Conservation (phyloP, 1,139 yeast species). For the Debaryomyces coudertii region DNA sequence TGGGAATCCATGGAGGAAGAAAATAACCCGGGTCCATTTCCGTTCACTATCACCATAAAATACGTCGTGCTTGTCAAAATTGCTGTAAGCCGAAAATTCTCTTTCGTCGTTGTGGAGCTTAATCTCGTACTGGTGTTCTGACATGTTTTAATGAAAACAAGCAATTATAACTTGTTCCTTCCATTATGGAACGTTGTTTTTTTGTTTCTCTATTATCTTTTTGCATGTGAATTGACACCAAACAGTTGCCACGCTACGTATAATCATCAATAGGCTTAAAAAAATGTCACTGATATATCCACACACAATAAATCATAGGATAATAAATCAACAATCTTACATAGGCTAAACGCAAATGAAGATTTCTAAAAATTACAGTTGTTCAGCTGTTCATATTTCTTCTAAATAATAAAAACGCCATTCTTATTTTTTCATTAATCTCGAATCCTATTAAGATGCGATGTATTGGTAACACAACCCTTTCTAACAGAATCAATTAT, state of each 20-base stretch:
- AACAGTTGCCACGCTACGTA: too few species aligned
- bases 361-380: background rate
- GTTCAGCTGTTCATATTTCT: background rate
- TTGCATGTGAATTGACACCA: slow-evolving; percentile 1
- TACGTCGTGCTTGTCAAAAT: slow-evolving; percentile 21
- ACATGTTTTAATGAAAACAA: background rate
- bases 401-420: background rate
- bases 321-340: background rate
- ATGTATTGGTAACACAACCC: too few species aligned
- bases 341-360: background rate
- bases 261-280: too few species aligned
- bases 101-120: slow-evolving; percentile 27
- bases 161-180: background rate
- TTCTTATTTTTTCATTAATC: too few species aligned
- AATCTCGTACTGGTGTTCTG: slow-evolving; percentile 12
- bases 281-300: too few species aligned
- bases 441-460: too few species aligned
- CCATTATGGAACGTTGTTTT: background rate
- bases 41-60: slow-evolving; percentile 17
- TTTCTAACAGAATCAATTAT: too few species aligned
- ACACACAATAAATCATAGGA: too few species aligned
- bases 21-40: slow-evolving; percentile 31
- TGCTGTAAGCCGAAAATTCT: slow-evolving; percentile 32
- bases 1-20: slow-evolving; percentile 49
- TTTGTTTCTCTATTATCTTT: background rate